Percentiles rank a stretch among this genome's conserved stretches.
These are phyloP conservation scores for Umbelopsis sp. DNA, from an alignment of 192 early-diverging fungal genomes.

Conservation along the genomic window DNA sequence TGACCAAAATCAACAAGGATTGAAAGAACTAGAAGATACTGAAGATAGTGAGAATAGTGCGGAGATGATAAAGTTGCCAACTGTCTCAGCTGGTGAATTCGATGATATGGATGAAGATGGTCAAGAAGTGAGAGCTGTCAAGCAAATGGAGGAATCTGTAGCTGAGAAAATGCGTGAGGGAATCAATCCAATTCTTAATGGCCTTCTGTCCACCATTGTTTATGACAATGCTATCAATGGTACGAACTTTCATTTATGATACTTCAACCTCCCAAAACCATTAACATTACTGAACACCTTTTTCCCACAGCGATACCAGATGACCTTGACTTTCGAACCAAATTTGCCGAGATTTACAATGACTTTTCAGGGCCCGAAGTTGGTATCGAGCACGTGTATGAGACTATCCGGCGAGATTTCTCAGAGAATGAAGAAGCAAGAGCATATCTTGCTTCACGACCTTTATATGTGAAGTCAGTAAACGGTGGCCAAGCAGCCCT, in stretches of 20 bases:
- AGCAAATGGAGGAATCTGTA: slow-evolving; percentile 46
- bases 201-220: slow-evolving; percentile 75
- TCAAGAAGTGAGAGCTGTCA: slow-evolving; percentile 35
- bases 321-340: slow-evolving; percentile 73
- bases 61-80: slow-evolving; percentile 57
- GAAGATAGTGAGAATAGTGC: slow-evolving; percentile 46
- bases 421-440: slow-evolving; percentile 52
- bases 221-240: slow-evolving; percentile 80
- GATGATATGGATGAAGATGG: slow-evolving; percentile 45
- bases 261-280: neutral
- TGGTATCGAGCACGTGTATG: slow-evolving; percentile 48
- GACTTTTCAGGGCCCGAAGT: slow-evolving; percentile 53
- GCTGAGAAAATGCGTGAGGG: slow-evolving; percentile 55
- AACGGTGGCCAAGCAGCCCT: slow-evolving; percentile 50
- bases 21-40: slow-evolving; percentile 32
- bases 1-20: slow-evolving; percentile 36
- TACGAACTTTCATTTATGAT: slow-evolving; percentile 19
- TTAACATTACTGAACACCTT: neutral
- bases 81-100: slow-evolving; percentile 56
- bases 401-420: slow-evolving; percentile 62
- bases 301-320: slow-evolving; percentile 56
- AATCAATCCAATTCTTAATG: slow-evolving; percentile 67
- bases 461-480: slow-evolving; percentile 50
- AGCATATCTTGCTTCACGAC: slow-evolving; percentile 55
- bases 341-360: slow-evolving; percentile 67